phyloP scores from a whole-genome alignment of 495 filamentous ascomycete species.

The Talaromyces borbonicus region DNA sequence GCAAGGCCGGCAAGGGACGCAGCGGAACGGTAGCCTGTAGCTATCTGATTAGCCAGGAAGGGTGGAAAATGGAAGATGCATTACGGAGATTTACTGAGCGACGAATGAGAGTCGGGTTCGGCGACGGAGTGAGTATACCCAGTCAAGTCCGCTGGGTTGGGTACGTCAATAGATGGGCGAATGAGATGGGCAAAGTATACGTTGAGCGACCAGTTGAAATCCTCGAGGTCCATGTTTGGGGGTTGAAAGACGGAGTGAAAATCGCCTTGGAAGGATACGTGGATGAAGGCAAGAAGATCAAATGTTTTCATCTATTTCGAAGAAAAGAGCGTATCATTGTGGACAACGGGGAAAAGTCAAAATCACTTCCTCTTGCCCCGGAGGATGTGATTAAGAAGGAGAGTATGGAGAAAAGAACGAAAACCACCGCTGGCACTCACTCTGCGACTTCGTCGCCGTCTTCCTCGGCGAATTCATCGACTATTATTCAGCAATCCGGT shows the following conservation, averaged over 20 bases:
- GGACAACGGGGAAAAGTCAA: slow-evolving; percentile 37
- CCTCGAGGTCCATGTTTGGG: slow-evolving; percentile 83
- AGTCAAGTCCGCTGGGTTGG: slow-evolving; percentile 79
- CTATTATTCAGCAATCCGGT: not conserved
- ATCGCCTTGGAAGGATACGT: slow-evolving; percentile 76
- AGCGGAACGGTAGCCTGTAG: slow-evolving; percentile 81
- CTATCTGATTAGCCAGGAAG: slow-evolving; percentile 84
- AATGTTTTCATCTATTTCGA: slow-evolving; percentile 71
- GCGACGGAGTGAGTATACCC: slow-evolving; percentile 83
- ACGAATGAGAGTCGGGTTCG: slow-evolving; percentile 82
- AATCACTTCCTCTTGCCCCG: not conserved
- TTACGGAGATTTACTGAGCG: slow-evolving; percentile 74
- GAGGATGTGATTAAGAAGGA: not conserved
- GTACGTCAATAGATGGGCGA: slow-evolving; percentile 87
- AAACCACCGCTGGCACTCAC: not conserved
- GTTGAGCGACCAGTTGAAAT: slow-evolving; percentile 78
- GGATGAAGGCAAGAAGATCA: slow-evolving; percentile 79
- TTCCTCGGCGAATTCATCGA: not conserved
- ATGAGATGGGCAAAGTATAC: slow-evolving; percentile 60
- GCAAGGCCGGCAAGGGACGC: slow-evolving; percentile 92
- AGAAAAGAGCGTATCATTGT: slow-evolving; percentile 65
- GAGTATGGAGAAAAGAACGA: not conserved
- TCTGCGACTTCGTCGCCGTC: not conserved
- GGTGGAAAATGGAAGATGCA: slow-evolving; percentile 72
- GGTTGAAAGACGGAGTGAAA: slow-evolving; percentile 78